Percentiles rank a stretch among this genome's conserved stretches.
Conservation (phyloP, 2,329 filamentous ascomycete genomes). For the Plectosphaerella cucumerina region DNA sequence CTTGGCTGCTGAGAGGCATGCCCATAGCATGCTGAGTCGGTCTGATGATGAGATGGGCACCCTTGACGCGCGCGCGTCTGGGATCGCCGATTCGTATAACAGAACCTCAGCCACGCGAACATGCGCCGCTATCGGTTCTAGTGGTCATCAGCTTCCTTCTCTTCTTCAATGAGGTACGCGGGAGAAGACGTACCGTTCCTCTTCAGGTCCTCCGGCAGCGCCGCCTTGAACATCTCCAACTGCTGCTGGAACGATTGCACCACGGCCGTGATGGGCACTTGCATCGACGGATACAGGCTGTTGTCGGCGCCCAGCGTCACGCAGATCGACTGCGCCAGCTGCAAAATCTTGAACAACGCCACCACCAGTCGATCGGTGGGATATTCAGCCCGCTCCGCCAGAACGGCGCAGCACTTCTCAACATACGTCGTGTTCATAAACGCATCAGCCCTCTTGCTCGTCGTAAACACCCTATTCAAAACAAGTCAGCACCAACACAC, state of each 20-base stretch:
- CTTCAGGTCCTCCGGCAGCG: constrained; percentile 28
- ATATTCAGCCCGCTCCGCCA: constrained; percentile 36
- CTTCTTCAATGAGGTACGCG: neutral
- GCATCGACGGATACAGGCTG: constrained; percentile 22
- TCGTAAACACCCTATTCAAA: constrained; percentile 32
- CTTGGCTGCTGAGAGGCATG: constrained; percentile 34
- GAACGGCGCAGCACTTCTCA: constrained; percentile 35
- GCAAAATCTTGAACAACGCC: constrained; percentile 42
- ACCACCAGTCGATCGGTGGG: constrained; percentile 40
- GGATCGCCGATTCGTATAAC: constrained; percentile 41
- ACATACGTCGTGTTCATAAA: constrained; percentile 42
- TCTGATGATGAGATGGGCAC: constrained; percentile 19
- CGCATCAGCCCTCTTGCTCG: constrained; percentile 42
- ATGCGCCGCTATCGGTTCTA: constrained; percentile 37
- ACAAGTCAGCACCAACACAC: neutral
- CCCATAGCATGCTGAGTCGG: constrained; percentile 41
- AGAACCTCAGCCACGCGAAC: constrained; percentile 40
- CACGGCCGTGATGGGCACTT: constrained; percentile 34
- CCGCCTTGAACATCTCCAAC: constrained; percentile 31
- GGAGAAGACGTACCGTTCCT: constrained; percentile 24
- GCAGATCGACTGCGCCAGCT: constrained; percentile 42
- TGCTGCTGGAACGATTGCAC: constrained; percentile 40
- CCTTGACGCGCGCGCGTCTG: constrained; percentile 25
- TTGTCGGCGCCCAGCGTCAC: constrained; percentile 28
- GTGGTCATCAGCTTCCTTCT: neutral